Evolutionary conservation across 2,329 filamentous ascomycete genomes (phyloP), one percentile per base, ranked within the genome.

Genomic region (Claviceps purpurea): DNA sequence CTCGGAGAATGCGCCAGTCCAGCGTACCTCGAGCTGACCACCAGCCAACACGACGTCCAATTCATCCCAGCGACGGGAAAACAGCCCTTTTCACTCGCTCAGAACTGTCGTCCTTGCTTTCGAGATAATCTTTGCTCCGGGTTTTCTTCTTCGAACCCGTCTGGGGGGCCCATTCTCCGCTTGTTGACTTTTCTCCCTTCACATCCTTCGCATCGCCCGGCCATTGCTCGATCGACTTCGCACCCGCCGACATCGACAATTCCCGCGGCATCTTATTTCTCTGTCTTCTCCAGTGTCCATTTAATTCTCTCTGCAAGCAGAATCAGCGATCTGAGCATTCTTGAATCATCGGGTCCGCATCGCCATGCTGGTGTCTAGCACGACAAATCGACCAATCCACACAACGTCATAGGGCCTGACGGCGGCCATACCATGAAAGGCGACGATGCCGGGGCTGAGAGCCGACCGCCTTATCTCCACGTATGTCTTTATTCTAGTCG

Each of bases 401-500:
- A 57, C 46, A 55, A 54, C 52, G 61, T 52, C 55, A 60, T 56
- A 53, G 58, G 59, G 55, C 55, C 58, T 54, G 54, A 57, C 51
- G 54, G 53, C 54, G 50, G 58, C 52, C 58, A 62, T 59, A 65
- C 56, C 58, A 70, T 70, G 68, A 64, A 58, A 48, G 56, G 63
- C 56, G 62, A 66, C 44, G 64, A 70, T 61, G 62, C 71, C 52
- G 69, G 70, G 59, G 59, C 65, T 56, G 70, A 73, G 58, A 68
- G 63, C 53, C 69, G 70, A 49, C 70, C 70, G 58, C 70, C 70
- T 49, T 73, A 72, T 57, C 58, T 68, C 52, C 70, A 73, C 59
- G 70, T 72, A 60, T 54, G 70, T 65, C 41, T 46, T 18, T 13
- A 24, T 16, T 22, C 14, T 1, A n/a, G 18, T 7, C 18, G 41